Conservation (phyloP, 768 basidiomycete genomes). For the Phallus indusiatus region DNA sequence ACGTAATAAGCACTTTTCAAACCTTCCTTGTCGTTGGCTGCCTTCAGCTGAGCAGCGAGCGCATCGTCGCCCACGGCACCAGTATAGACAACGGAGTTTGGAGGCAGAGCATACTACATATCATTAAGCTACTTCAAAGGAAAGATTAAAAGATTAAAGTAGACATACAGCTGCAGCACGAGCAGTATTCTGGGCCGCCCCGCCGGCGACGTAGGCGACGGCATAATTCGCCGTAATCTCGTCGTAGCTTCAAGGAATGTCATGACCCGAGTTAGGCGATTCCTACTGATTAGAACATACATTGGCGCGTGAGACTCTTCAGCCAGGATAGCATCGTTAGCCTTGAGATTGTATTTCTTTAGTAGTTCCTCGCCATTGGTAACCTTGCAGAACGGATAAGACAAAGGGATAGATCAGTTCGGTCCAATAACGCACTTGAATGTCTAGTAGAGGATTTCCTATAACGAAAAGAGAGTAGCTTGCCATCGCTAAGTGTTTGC, state of each 20-base stretch:
- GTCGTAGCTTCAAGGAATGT: conserved; percentile 55
- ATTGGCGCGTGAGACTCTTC: conserved; percentile 81
- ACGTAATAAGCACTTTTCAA: conserved; percentile 85
- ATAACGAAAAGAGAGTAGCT: conserved; percentile 73
- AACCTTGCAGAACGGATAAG: conserved; percentile 29
- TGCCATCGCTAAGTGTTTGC: conserved; percentile 31
- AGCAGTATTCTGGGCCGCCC: conserved; percentile 94
- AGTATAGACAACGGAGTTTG: conserved; percentile 82
- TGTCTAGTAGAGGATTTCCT: conserved; percentile 94
- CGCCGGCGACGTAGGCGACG: conserved; percentile 90
- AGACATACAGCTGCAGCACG: conserved; percentile 84
- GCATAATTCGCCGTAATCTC: conserved; percentile 70
- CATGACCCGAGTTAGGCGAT: background rate
- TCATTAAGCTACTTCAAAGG: background rate
- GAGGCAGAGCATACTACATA: conserved; percentile 82
- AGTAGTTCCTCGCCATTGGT: conserved; percentile 74
- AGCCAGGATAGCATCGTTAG: conserved; percentile 95
- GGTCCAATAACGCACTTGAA: conserved; percentile 39
- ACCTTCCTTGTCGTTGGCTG: conserved; percentile 88
- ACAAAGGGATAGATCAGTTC: background rate
- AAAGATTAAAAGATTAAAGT: conserved; percentile 9
- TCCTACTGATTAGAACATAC: conserved; percentile 37
- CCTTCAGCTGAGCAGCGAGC: conserved; percentile 81
- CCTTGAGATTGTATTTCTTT: conserved; percentile 81
- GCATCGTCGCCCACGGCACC: conserved; percentile 92